Evolutionary conservation across 2,329 filamentous ascomycete genomes (phyloP).

Genomic region (Ophiostoma triangulosporum): DNA sequence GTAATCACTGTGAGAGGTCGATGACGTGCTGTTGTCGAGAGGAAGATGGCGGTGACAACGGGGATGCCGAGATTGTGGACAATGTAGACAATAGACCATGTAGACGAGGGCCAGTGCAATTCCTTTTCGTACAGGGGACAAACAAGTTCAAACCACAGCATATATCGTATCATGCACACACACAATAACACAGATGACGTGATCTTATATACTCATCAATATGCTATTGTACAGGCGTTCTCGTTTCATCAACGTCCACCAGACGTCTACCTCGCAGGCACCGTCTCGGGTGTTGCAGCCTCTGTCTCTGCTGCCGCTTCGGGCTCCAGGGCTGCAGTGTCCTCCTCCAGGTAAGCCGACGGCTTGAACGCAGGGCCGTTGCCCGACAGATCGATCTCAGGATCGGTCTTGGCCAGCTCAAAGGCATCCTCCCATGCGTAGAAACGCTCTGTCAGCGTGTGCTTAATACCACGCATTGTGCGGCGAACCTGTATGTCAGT

Average conservation of each 20-base stretch:
- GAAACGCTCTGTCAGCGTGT: conserved; percentile 73
- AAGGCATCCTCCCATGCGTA: conserved; percentile 76
- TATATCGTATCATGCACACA: too few relatives aligned
- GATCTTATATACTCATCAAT: neutral
- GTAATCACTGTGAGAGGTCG: too few relatives aligned
- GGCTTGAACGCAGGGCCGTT: conserved; percentile 38
- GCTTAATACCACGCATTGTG: conserved; percentile 75
- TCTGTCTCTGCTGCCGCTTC: neutral
- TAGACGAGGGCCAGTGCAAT: too few relatives aligned
- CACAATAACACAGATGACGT: too few relatives aligned
- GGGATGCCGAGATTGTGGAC: too few relatives aligned
- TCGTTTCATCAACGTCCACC: neutral
- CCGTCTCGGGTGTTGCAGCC: neutral
- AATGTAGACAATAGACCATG: too few relatives aligned
- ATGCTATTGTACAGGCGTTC: neutral
- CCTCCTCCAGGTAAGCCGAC: conserved; percentile 23
- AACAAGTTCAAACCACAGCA: too few relatives aligned
- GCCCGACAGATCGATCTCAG: conserved; percentile 48
- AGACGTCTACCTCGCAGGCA: neutral
- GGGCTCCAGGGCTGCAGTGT: conserved; percentile 9
- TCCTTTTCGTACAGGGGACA: too few relatives aligned
- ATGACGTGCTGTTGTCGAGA: too few relatives aligned
- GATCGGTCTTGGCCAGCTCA: conserved; percentile 49
- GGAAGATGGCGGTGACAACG: too few relatives aligned
- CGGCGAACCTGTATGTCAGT: conserved; percentile 44